Percentiles rank a stretch among this genome's conserved stretches.
Conservation (phyloP, 2,329 filamentous ascomycete species). For the Colletotrichum sp. region DNA sequence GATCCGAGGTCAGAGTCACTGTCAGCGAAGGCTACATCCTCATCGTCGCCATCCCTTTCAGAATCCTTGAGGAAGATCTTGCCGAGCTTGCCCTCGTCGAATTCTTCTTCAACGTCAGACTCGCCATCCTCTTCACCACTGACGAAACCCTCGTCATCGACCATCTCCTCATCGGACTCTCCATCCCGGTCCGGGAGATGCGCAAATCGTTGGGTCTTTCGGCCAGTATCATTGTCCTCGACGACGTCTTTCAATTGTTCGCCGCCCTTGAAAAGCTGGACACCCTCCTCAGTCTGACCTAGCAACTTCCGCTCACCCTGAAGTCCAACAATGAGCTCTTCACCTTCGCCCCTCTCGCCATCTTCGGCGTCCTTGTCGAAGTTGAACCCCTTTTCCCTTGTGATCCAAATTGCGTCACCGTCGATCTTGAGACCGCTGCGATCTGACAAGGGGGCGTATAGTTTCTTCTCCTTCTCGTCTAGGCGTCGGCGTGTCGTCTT, state of each 20-base stretch:
- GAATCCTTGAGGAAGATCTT: conserved; percentile 62
- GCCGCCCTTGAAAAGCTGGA: conserved; percentile 85
- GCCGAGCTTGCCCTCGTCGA: conserved; percentile 64
- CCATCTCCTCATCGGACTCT: conserved; percentile 42
- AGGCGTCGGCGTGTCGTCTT: conserved; percentile 81
- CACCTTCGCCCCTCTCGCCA: conserved; percentile 85
- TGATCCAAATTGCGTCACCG: conserved; percentile 94
- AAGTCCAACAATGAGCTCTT: conserved; percentile 90
- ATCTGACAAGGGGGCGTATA: conserved; percentile 98
- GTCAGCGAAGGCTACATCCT: conserved; percentile 89
- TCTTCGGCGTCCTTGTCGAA: conserved; percentile 74
- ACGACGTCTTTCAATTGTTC: conserved; percentile 66
- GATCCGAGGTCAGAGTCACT: conserved; percentile 97
- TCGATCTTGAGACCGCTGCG: conserved; percentile 95
- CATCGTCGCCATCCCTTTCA: conserved; percentile 61
- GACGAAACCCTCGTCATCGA: conserved; percentile 57
- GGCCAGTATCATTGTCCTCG: conserved; percentile 59
- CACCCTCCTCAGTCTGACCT: conserved; percentile 80
- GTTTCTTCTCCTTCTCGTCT: conserved; percentile 94
- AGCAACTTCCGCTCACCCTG: conserved; percentile 84
- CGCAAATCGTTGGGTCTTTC: conserved; percentile 63
- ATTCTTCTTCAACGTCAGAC: conserved; percentile 61
- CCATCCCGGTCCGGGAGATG: conserved; percentile 66
- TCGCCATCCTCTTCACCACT: conserved; percentile 59
- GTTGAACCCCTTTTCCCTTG: conserved; percentile 72